Evolutionary conservation across 2,329 filamentous ascomycete genomes (phyloP).

Genomic region (Verticillium longisporum): DNA sequence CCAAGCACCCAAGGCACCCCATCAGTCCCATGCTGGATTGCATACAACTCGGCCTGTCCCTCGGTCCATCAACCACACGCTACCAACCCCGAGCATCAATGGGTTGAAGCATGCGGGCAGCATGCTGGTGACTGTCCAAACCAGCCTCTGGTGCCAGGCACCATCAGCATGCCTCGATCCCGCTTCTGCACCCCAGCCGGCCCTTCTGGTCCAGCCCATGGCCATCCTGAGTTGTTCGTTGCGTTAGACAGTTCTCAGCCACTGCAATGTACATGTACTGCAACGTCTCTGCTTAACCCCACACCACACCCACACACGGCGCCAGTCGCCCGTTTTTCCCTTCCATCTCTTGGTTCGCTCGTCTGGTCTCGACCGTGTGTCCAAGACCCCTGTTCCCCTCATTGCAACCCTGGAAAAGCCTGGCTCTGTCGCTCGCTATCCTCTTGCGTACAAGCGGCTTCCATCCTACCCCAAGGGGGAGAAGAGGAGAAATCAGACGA

Average conservation of each 20-base stretch:
- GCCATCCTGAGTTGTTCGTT: background rate
- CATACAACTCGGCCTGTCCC: background rate
- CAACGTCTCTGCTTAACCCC: background rate
- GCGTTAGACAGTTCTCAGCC: background rate
- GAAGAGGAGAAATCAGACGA: background rate
- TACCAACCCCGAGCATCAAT: background rate
- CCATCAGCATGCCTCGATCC: background rate
- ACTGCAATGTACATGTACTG: background rate
- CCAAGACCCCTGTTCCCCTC: background rate
- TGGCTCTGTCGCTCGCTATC: background rate
- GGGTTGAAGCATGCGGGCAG: background rate
- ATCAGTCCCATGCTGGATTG: background rate
- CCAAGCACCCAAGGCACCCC: background rate
- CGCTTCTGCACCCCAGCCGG: background rate
- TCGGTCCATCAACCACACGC: background rate
- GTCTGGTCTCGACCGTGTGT: background rate
- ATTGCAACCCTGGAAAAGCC: background rate
- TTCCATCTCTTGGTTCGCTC: background rate
- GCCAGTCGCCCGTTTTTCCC: background rate
- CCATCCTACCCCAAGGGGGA: background rate
- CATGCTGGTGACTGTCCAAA: background rate
- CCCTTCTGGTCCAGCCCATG: background rate
- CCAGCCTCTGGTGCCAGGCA: background rate
- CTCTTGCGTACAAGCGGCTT: background rate
- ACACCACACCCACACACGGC: background rate